Evolutionary conservation across 2,329 filamentous ascomycete species (phyloP).

Genomic region (Penicillium italicum): DNA sequence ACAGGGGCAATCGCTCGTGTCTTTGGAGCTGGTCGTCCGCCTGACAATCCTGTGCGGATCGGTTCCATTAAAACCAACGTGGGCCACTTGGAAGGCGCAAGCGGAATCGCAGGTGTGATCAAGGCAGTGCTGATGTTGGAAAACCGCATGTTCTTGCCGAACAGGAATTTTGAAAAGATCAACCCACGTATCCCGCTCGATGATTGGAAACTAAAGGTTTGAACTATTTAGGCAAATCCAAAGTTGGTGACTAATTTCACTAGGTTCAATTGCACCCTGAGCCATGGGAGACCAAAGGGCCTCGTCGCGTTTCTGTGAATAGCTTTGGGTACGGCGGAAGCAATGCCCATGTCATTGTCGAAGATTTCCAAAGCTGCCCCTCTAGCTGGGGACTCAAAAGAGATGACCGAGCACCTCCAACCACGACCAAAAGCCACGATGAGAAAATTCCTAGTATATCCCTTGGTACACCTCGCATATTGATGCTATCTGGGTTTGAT

Average conservation of each 20-base stretch:
- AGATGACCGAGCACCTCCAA: background rate
- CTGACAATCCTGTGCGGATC: constrained; percentile 18
- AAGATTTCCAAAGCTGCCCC: constrained; percentile 20
- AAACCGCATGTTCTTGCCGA: constrained; percentile 44
- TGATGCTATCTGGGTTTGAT: constrained; percentile 25
- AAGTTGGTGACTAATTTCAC: background rate
- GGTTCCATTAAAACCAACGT: constrained; percentile 25
- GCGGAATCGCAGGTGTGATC: constrained; percentile 34
- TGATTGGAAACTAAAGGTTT: constrained; percentile 38
- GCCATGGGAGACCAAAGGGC: constrained; percentile 3
- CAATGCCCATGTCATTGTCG: constrained; percentile 46
- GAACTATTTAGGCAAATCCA: background rate
- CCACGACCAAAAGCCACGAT: background rate
- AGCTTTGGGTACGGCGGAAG: constrained; percentile 49
- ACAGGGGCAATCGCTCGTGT: constrained; percentile 21
- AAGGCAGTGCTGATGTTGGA: constrained; percentile 45
- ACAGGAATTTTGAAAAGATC: constrained; percentile 39
- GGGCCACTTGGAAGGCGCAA: constrained; percentile 29
- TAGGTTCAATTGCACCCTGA: constrained; percentile 7
- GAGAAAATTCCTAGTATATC: background rate
- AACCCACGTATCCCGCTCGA: constrained; percentile 38
- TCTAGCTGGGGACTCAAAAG: background rate
- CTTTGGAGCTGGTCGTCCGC: constrained; percentile 17
- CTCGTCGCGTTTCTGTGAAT: constrained; percentile 30
- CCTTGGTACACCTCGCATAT: constrained; percentile 6